Evolutionary conservation across 192 early-diverging fungal species (phyloP).

Genomic region (Entomortierella chlamydospora): DNA sequence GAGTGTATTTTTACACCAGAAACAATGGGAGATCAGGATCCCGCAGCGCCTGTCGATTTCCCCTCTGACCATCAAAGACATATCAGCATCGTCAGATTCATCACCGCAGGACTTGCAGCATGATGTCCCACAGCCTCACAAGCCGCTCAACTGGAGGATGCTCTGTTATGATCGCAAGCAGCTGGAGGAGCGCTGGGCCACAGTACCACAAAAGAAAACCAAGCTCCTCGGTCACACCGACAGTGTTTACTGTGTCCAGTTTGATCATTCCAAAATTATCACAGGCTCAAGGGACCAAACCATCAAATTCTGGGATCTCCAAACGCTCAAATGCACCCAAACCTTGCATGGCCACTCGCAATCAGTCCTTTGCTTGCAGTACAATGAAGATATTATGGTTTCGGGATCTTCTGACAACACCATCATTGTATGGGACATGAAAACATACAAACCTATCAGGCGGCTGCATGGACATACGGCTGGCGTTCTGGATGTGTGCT

Average conservation of each 20-base stretch:
- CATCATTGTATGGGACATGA: conserved; percentile 87
- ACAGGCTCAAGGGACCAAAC: conserved; percentile 84
- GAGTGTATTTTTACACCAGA: conserved; percentile 64
- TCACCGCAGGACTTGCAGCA: not conserved
- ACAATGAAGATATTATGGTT: conserved; percentile 76
- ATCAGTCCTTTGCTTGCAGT: conserved; percentile 85
- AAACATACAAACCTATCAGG: conserved; percentile 43
- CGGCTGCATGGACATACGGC: conserved; percentile 78
- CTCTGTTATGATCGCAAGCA: conserved; percentile 74
- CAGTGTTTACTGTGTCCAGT: conserved; percentile 94
- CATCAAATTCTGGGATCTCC: conserved; percentile 87
- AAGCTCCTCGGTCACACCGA: conserved; percentile 83
- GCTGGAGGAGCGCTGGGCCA: conserved; percentile 73
- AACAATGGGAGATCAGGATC: conserved; percentile 63
- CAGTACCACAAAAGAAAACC: conserved; percentile 49
- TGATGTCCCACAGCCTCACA: not conserved
- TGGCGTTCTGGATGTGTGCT: conserved; percentile 89
- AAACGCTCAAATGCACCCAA: conserved; percentile 63
- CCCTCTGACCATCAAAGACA: conserved; percentile 3
- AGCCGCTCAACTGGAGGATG: conserved; percentile 72
- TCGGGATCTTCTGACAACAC: conserved; percentile 91
- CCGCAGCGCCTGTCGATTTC: conserved; percentile 32
- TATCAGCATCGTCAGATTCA: not conserved
- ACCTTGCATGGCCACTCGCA: conserved; percentile 75
- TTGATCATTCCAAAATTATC: conserved; percentile 75